Evolutionary conservation across 1,139 yeast species (phyloP).

Genomic region (Kurtzmaniella quercitrusa): DNA sequence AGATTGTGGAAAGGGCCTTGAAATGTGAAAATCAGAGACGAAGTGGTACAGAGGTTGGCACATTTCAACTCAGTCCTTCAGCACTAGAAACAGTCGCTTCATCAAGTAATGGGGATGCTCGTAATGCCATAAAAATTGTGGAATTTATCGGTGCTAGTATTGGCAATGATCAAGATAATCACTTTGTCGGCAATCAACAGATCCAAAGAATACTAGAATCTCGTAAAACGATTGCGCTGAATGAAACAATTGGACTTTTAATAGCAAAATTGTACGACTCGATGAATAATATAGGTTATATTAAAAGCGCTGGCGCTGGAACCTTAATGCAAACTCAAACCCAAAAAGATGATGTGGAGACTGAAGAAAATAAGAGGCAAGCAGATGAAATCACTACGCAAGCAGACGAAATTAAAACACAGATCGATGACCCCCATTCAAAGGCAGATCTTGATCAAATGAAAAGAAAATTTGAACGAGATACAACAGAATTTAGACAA

Average conservation of each 20-base stretch:
- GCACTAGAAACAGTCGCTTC: slow-evolving; percentile 16
- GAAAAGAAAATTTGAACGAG: not conserved
- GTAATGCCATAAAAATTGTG: slow-evolving; percentile 30
- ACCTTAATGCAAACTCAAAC: no score
- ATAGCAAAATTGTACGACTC: slow-evolving; percentile 13
- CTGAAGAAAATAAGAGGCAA: not conserved
- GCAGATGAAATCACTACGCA: not conserved
- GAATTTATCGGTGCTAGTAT: slow-evolving; percentile 22
- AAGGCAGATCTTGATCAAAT: not conserved
- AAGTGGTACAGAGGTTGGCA: slow-evolving; percentile 10
- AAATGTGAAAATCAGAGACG: slow-evolving; percentile 26
- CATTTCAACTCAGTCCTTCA: slow-evolving; percentile 12
- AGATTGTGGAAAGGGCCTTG: slow-evolving; percentile 24
- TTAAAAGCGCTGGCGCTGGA: not conserved
- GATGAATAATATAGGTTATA: slow-evolving; percentile 7
- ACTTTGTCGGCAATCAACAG: not conserved
- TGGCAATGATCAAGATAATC: not conserved
- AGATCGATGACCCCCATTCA: not conserved
- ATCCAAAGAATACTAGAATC: not conserved
- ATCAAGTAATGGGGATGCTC: slow-evolving; percentile 28
- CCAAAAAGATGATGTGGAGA: not conserved
- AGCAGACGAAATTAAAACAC: not conserved
- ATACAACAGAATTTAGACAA: not conserved
- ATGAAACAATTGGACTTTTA: slow-evolving; percentile 9
- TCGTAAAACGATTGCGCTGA: not conserved